These are phyloP conservation scores for Wickerhamiella infanticola DNA, from an alignment of 1,139 yeast genomes.

Conservation along the genomic window DNA sequence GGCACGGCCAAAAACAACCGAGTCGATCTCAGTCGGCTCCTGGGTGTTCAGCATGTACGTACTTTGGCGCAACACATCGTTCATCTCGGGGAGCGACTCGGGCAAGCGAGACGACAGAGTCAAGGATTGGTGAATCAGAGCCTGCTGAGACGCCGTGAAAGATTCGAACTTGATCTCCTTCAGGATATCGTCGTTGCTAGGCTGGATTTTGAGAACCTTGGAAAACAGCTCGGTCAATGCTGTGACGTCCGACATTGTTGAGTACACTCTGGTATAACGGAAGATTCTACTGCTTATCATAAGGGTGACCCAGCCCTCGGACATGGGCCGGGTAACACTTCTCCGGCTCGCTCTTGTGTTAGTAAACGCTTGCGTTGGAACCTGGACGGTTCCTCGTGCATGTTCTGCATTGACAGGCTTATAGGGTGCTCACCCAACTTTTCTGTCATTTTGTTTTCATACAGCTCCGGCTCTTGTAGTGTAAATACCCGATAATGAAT, in stretches of 20 bases:
- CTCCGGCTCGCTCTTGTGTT: not conserved
- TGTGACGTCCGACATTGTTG: conserved; percentile 10
- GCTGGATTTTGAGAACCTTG: conserved; percentile 9
- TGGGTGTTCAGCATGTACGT: conserved; percentile 55
- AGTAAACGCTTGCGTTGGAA: not conserved
- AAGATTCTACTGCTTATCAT: not conserved
- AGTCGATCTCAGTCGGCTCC: conserved; percentile 51
- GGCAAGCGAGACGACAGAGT: conserved; percentile 53
- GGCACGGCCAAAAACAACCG: conserved; percentile 48
- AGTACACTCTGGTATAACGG: not conserved
- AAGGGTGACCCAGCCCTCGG: not conserved
- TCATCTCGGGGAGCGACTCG: conserved; percentile 39
- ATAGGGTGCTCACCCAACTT: too few relatives aligned
- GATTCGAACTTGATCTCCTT: conserved; percentile 12
- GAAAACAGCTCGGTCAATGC: conserved; percentile 10
- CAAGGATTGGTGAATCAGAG: conserved; percentile 69
- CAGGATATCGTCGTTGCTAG: conserved; percentile 14
- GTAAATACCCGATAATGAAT: too few relatives aligned
- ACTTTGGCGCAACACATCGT: conserved; percentile 49
- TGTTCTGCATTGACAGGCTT: too few relatives aligned
- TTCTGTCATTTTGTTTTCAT: too few relatives aligned
- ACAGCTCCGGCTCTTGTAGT: too few relatives aligned
- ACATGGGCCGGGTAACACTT: not conserved
- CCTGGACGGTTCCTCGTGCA: too few relatives aligned
- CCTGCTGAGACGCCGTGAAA: conserved; percentile 33